Evolutionary conservation across 208 protist species (phyloP).

Genomic region (Angomonas desouzai): DNA sequence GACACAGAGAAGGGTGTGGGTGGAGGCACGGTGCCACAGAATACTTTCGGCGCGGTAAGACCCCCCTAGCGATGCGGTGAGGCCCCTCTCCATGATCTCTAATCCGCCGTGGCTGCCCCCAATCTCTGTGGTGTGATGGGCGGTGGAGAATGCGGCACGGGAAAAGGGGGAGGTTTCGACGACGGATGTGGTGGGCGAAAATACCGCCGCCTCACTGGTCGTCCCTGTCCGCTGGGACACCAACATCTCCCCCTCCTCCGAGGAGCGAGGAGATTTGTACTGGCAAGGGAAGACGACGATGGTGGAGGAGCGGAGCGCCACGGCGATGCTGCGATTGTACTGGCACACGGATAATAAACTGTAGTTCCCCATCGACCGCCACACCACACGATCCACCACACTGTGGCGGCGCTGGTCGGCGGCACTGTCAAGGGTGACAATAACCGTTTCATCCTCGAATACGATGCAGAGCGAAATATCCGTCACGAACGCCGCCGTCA

Average conservation of each 20-base stretch:
- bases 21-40: slow-evolving; percentile 58
- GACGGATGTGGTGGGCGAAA: not conserved
- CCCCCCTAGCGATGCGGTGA: slow-evolving; percentile 44
- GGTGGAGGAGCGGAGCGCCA: slow-evolving; percentile 39
- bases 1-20: slow-evolving; percentile 72
- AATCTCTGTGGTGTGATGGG: not conserved
- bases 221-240: not conserved
- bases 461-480: slow-evolving; percentile 38
- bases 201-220: not conserved
- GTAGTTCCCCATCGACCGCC: slow-evolving; percentile 65
- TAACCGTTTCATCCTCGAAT: slow-evolving; percentile 29
- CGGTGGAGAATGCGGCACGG: not conserved
- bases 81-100: slow-evolving; percentile 34
- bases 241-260: not conserved
- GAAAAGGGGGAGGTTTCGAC: not conserved
- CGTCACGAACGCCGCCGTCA: slow-evolving; percentile 33
- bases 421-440: slow-evolving; percentile 22
- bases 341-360: slow-evolving; percentile 57
- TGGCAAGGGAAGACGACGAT: slow-evolving; percentile 62
- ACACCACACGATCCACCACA: slow-evolving; percentile 35
- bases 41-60: slow-evolving; percentile 42
- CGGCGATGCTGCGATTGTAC: slow-evolving; percentile 57
- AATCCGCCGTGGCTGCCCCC: not conserved
- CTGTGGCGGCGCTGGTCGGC: not conserved
- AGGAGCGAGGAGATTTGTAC: not conserved